Evolutionary conservation across 2,329 filamentous ascomycete species (phyloP).

Genomic region (Alternaria sp.): DNA sequence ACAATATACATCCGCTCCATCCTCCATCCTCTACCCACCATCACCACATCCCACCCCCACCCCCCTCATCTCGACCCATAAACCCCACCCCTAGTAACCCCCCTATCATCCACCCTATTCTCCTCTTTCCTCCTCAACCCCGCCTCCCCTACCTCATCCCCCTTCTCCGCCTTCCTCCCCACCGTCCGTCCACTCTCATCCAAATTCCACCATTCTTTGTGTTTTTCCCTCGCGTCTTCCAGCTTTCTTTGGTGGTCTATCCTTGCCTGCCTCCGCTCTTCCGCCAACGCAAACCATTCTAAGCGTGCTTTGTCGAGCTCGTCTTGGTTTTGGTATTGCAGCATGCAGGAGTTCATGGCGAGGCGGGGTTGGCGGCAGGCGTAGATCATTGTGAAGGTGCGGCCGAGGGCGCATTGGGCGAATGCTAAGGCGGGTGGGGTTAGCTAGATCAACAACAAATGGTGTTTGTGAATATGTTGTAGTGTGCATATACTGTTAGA

Average conservation of each 20-base stretch:
- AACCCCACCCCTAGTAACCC: slow-evolving; percentile 26
- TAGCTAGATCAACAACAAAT: too few species aligned
- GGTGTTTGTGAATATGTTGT: too few species aligned
- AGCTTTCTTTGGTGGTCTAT: slow-evolving; percentile 60
- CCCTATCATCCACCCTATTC: slow-evolving; percentile 25
- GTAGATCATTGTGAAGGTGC: slow-evolving; percentile 88
- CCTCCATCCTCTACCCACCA: neutral
- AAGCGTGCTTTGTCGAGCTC: slow-evolving; percentile 88
- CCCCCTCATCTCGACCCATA: slow-evolving; percentile 13
- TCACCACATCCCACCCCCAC: too few species aligned
- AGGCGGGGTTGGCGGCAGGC: slow-evolving; percentile 79
- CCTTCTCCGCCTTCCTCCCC: slow-evolving; percentile 27
- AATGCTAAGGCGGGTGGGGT: too few species aligned
- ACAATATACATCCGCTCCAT: slow-evolving; percentile 4
- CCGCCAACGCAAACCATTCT: slow-evolving; percentile 86
- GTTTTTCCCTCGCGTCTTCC: slow-evolving; percentile 56
- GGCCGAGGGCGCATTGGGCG: slow-evolving; percentile 83
- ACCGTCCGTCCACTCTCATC: slow-evolving; percentile 46
- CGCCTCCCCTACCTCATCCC: neutral
- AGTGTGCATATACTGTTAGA: too few species aligned
- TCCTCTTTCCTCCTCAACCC: slow-evolving; percentile 18
- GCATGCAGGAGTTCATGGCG: slow-evolving; percentile 94
- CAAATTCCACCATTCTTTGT: slow-evolving; percentile 60
- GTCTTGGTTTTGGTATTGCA: slow-evolving; percentile 78
- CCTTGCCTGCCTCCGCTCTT: slow-evolving; percentile 65